Base-by-base conservation (phyloP, 1,284 basidiomycete genomes). In the Apiotrichum sp. region DNA sequence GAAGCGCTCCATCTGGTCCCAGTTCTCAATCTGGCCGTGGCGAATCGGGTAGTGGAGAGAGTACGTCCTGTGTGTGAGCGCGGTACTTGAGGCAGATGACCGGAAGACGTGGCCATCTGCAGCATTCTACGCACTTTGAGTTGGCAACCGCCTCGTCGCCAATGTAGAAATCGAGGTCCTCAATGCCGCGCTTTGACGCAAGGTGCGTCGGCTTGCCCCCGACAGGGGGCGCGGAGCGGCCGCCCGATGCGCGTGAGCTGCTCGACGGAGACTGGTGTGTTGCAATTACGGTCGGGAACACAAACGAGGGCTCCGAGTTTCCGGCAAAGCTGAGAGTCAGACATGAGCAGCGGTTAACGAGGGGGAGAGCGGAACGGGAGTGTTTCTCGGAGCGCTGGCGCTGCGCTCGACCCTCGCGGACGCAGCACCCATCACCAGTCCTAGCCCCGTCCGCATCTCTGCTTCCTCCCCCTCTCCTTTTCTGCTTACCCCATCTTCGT, bases 1-100 rank as follows among this genome's bases (percentile, higher is more conserved):
- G 78, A 93, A 98, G 9, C 96, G 82, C 77, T 98, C 96, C 96
- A 99, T 99, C 69, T 96, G 86, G 78, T 98, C 96, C 96, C 96
- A 99, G 73, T 98, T 98, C 65, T 98, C 96, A 71, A 98, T 97
- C 85, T 92, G 87, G 40, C 96, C 96, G 73, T 99, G 96, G 55
- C 89, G 84, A 72, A 98, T 98, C 29, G 96, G 96, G 77, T 98
- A 97, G 77, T 95, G 88, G 14, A 98, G 84, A 42, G 89, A 87
- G 78, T 98, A 99, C 4, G 78, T 65, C 84, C 89, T 46, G 0
- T 49, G 46, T 47, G 11, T 45, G 11, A 52, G 43, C n/a, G 6
- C 6, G 9, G 22, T 35, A 33, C 36, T 29, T 47, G 22, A 11
- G n/a, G 16, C 2, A 10, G 22, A 7, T 44, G 22, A n/a, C n/a